Evolutionary conservation across 2,329 filamentous ascomycete species (phyloP).

Genomic region (Exserohilum rostratum): DNA sequence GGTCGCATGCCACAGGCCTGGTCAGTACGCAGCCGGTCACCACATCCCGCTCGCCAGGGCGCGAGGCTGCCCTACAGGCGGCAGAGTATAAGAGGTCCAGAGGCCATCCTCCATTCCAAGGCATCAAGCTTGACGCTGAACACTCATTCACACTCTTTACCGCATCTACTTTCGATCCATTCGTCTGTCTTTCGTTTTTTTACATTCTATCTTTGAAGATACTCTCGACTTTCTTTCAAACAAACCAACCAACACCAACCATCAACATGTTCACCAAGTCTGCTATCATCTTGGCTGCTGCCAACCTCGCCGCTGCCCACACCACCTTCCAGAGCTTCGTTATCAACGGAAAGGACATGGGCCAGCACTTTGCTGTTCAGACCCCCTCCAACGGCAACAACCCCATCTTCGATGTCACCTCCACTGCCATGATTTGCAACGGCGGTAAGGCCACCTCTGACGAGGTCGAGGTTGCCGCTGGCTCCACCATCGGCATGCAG

Average conservation of each 20-base stretch:
- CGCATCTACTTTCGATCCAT: slow-evolving; percentile 37
- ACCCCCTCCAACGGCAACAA: slow-evolving; percentile 50
- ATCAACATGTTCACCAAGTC: slow-evolving; percentile 43
- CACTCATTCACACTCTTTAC: slow-evolving; percentile 41
- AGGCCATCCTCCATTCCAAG: slow-evolving; percentile 12
- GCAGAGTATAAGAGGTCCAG: slow-evolving; percentile 32
- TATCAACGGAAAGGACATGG: slow-evolving; percentile 48
- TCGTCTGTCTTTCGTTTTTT: slow-evolving; percentile 31
- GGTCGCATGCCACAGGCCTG: slow-evolving; percentile 17
- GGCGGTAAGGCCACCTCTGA: slow-evolving; percentile 41
- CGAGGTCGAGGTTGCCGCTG: slow-evolving; percentile 55
- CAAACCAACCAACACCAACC: slow-evolving; percentile 19
- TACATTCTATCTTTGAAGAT: slow-evolving; percentile 28
- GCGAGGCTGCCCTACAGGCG: slow-evolving; percentile 22
- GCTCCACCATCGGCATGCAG: slow-evolving; percentile 54
- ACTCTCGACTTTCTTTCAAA: slow-evolving; percentile 17
- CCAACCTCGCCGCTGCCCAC: slow-evolving; percentile 43
- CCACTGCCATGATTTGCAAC: slow-evolving; percentile 46
- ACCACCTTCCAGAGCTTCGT: slow-evolving; percentile 50
- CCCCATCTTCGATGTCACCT: slow-evolving; percentile 47
- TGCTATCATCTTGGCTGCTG: slow-evolving; percentile 41
- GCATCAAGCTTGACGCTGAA: slow-evolving; percentile 43
- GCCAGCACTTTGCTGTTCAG: slow-evolving; percentile 51
- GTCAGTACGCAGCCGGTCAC: slow-evolving; percentile 14
- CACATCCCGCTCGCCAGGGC: slow-evolving; percentile 22